Evolutionary conservation across 441 rosid species (phyloP).

Genomic region (Omphalea diandra): DNA sequence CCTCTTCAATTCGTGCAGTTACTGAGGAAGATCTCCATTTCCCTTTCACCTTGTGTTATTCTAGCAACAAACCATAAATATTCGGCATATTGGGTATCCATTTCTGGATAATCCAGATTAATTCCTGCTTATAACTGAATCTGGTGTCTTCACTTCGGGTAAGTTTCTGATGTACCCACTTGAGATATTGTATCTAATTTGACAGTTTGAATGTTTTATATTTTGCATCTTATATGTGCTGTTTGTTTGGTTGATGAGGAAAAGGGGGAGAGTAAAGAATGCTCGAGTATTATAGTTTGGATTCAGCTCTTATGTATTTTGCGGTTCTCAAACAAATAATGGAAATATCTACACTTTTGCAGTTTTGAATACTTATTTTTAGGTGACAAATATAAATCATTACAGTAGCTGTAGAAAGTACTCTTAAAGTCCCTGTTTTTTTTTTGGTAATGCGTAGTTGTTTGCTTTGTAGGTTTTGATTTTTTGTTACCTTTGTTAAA

Average conservation of each 20-base stretch:
- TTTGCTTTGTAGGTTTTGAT: slow-evolving; percentile 21
- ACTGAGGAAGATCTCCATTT: slow-evolving; percentile 6
- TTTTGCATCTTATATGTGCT: not conserved
- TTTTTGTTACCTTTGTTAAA: slow-evolving; percentile 12
- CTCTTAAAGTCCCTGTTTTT: not conserved
- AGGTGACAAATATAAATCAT: not conserved
- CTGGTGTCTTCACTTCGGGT: slow-evolving; percentile 31
- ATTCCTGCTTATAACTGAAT: slow-evolving; percentile 23
- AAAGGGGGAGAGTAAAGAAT: not conserved
- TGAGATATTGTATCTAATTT: slow-evolving; percentile 26
- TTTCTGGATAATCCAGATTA: slow-evolving; percentile 23
- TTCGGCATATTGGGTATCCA: slow-evolving; percentile 23
- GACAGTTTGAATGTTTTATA: not conserved
- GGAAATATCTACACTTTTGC: not conserved
- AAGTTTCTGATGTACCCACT: slow-evolving; percentile 20
- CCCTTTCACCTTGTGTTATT: not conserved
- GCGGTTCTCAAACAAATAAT: not conserved
- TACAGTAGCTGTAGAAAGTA: slow-evolving; percentile 7
- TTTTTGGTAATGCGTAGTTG: slow-evolving; percentile 8
- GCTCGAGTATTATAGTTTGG: not conserved
- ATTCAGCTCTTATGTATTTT: slow-evolving; percentile 1
- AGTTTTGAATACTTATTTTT: slow-evolving; percentile 4
- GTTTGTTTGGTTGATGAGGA: slow-evolving; percentile 16
- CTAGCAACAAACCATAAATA: slow-evolving; percentile 19
- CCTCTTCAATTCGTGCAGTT: not conserved